Evolutionary conservation across 1,284 basidiomycete species (phyloP), one percentile per base, ranked within the genome.

Genomic region (Puccinia horiana): DNA sequence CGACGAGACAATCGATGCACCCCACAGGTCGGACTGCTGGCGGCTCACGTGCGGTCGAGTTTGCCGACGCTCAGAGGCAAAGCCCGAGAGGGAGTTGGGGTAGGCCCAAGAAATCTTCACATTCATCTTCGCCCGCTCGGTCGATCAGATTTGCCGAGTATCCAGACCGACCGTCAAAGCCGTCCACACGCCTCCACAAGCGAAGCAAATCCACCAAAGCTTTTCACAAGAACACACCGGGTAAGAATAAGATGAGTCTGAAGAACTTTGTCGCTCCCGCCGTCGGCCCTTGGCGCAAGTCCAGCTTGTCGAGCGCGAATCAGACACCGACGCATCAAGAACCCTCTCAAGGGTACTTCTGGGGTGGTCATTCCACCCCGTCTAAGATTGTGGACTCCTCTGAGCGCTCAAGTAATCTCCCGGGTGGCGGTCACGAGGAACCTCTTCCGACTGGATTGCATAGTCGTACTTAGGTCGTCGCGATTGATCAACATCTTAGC

Each of bases 71-170:
- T 2, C 44, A 77, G 63, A 49, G 52, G 42, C 75, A 42, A 29
- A 32, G 32, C 32, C 58, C 58, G 26, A 6, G 75, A 26, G 26
- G 11, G n/a, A 40, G 20, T 49, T 6, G n/a, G 40, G 37, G 32
- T 65, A 42, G 42, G 52, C 37, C 29, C 9, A 76, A 29, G 54
- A 76, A 23, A 61, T 76, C 74, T 35, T 65, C 75, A 1, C 47
- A 61, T 49, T 67, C 75, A 20, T 32, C 61, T 23, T 77, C 75
- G 29, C 75, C 75, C 26, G 65, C 75, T 14, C 58, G 63, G 58
- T 77, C 75, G 52, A 77, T 77, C n/a, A 40, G 75, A 49, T 77
- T 77, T 49, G 75, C 75, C 35, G 75, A 77, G 35, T 61, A 77
- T 49, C 58, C 63, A 26, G 58, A 61, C 42, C 54, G 75, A 49